Percentiles rank a stretch among this genome's conserved stretches.
These are phyloP conservation scores for Saccharomycopsis oosterbeekiorum DNA, from an alignment of 805 yeast genomes.

Conservation along the genomic window DNA sequence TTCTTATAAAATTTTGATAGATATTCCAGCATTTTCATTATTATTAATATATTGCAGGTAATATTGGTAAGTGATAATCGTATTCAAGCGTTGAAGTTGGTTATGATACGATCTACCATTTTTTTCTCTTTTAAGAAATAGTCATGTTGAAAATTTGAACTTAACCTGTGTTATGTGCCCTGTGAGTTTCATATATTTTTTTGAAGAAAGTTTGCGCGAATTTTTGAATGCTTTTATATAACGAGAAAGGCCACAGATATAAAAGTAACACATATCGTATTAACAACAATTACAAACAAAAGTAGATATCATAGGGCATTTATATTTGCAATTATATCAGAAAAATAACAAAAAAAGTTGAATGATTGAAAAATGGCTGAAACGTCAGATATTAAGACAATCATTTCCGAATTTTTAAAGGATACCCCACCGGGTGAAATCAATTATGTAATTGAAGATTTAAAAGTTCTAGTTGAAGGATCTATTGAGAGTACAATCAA, in stretches of 20 bases:
- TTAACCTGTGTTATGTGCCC: not conserved
- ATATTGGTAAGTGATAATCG: too few relatives aligned
- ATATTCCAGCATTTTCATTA: too few relatives aligned
- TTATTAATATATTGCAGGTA: too few relatives aligned
- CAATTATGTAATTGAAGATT: conserved; percentile 29
- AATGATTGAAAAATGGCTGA: not conserved
- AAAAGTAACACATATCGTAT: not conserved
- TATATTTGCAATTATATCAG: too few relatives aligned
- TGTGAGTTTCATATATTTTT: not conserved
- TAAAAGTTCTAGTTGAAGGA: conserved; percentile 34
- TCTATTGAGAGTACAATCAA: conserved; percentile 8
- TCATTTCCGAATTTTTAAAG: conserved; percentile 13
- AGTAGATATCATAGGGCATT: too few relatives aligned
- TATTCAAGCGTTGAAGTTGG: too few relatives aligned
- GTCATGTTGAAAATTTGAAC: not conserved
- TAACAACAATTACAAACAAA: too few relatives aligned
- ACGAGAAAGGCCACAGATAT: not conserved
- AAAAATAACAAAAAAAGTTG: not conserved
- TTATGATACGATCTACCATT: not conserved
- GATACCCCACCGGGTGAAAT: conserved; percentile 28
- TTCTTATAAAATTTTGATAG: too few relatives aligned
- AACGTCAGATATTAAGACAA: conserved; percentile 11
- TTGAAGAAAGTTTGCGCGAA: not conserved
- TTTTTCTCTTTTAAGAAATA: too few relatives aligned
- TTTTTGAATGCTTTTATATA: not conserved